Conservation (phyloP, 371 early-diverging fungal species). For the Circinella minor region DNA sequence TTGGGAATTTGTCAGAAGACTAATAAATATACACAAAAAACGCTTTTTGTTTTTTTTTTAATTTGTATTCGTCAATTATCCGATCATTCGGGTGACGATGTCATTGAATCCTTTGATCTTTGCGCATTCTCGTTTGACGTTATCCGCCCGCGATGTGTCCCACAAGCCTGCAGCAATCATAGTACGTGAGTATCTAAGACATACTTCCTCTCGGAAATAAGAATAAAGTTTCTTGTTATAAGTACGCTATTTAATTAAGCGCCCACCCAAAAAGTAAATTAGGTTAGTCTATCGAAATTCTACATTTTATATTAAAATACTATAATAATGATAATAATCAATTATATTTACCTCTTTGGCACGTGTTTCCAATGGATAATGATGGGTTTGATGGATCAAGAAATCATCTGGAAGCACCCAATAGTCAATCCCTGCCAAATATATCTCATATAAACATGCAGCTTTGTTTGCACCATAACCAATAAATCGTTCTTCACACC, state of each 20-base stretch:
- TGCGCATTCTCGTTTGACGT: conserved; percentile 52
- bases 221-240: conserved; percentile 69
- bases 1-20: not conserved
- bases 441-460: conserved; percentile 72
- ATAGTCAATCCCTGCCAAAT: conserved; percentile 67
- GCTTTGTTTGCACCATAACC: conserved; percentile 78
- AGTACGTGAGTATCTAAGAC: conserved; percentile 62
- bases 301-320: too few species aligned
- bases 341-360: conserved; percentile 58
- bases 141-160: conserved; percentile 44
- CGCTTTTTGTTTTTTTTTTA: not conserved
- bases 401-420: conserved; percentile 67
- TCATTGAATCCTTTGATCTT: conserved; percentile 53
- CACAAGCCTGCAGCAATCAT: conserved; percentile 56
- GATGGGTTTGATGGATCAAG: conserved; percentile 70
- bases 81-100: conserved; percentile 24
- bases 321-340: not conserved
- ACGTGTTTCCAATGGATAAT: conserved; percentile 65
- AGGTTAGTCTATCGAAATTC: too few species aligned
- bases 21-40: conserved; percentile 9
- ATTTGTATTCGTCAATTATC: not conserved
- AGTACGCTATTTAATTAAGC: conserved; percentile 47
- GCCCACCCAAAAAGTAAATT: too few species aligned
- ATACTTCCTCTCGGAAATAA: conserved; percentile 68
- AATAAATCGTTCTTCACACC: conserved; percentile 73